Percentiles rank a stretch among this genome's conserved stretches.
Conservation (phyloP, 2,329 filamentous ascomycete species). For the Paecilomyces variotii region DNA sequence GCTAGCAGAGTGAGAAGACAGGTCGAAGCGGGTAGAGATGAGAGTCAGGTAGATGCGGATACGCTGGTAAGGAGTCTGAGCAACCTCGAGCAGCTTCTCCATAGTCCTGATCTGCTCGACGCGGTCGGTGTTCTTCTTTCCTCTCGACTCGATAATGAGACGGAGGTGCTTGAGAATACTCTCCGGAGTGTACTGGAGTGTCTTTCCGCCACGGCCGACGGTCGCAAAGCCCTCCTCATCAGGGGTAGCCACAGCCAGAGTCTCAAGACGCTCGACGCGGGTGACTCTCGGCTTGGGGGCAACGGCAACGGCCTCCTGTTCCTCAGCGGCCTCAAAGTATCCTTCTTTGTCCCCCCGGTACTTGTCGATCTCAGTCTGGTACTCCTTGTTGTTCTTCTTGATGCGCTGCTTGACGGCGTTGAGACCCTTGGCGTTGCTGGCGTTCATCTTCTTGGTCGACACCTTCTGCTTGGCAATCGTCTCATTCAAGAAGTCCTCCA, state of each 20-base stretch:
- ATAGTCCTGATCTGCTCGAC: slow-evolving; percentile 92
- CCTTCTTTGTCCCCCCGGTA: slow-evolving; percentile 78
- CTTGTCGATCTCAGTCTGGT: slow-evolving; percentile 75
- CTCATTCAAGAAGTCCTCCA: slow-evolving; percentile 93
- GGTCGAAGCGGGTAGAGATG: slow-evolving; percentile 89
- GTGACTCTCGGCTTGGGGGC: slow-evolving; percentile 45
- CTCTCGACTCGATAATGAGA: slow-evolving; percentile 86
- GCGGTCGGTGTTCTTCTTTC: slow-evolving; percentile 98
- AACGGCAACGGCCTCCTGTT: slow-evolving; percentile 53
- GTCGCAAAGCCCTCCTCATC: slow-evolving; percentile 84
- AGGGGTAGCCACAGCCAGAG: slow-evolving; percentile 45
- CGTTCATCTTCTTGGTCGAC: slow-evolving; percentile 97
- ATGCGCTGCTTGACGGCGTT: slow-evolving; percentile 98
- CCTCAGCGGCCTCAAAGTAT: slow-evolving; percentile 79
- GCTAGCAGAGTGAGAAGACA: slow-evolving; percentile 64
- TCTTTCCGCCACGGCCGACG: slow-evolving; percentile 81
- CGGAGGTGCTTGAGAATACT: slow-evolving; percentile 97
- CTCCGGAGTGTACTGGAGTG: slow-evolving; percentile 87
- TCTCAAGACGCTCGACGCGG: slow-evolving; percentile 28
- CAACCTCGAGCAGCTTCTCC: slow-evolving; percentile 90
- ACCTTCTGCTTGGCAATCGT: slow-evolving; percentile 93
- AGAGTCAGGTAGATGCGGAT: slow-evolving; percentile 87
- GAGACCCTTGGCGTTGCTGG: slow-evolving; percentile 83
- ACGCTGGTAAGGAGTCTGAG: slow-evolving; percentile 83
- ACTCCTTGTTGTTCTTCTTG: slow-evolving; percentile 98